A percentile compares a stretch with the other conserved stretches of the same genome.
These are phyloP conservation scores for Nakazawaea ernobii DNA, from an alignment of 805 yeast species.

Conservation along the genomic window DNA sequence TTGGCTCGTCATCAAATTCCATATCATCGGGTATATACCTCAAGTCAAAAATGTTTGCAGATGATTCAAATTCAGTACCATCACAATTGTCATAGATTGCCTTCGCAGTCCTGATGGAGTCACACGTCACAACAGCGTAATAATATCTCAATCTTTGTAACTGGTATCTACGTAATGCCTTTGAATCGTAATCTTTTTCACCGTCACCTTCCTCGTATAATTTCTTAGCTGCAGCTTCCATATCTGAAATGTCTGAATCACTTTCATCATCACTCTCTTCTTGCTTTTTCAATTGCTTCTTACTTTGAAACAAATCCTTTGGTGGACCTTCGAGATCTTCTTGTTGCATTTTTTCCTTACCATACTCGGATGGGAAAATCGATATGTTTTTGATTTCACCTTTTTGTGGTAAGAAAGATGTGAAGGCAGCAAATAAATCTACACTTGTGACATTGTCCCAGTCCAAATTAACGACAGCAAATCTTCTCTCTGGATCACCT, in stretches of 20 bases:
- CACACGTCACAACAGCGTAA: conserved; percentile 87
- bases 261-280: conserved; percentile 37
- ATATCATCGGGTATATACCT: conserved; percentile 91
- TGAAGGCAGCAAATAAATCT: conserved; percentile 84
- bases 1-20: conserved; percentile 75
- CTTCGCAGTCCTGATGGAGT: conserved; percentile 63
- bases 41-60: conserved; percentile 89
- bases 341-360: conserved; percentile 83
- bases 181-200: conserved; percentile 77
- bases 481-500: conserved; percentile 75
- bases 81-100: conserved; percentile 82
- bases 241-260: conserved; percentile 38
- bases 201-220: conserved; percentile 79
- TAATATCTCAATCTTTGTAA: conserved; percentile 88
- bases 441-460: conserved; percentile 93
- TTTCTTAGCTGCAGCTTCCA: conserved; percentile 60
- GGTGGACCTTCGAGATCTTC: conserved; percentile 95
- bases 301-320: conserved; percentile 62
- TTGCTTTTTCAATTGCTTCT: conserved; percentile 27
- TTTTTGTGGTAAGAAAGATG: conserved; percentile 74
- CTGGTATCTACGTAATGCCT: conserved; percentile 82
- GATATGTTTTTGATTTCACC: conserved; percentile 65
- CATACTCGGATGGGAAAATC: conserved; percentile 86
- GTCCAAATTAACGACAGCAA: conserved; percentile 94
- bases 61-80: conserved; percentile 92